phyloP scores from a whole-genome alignment of 179 eudicot genomes.

The Nepenthes alata region DNA sequence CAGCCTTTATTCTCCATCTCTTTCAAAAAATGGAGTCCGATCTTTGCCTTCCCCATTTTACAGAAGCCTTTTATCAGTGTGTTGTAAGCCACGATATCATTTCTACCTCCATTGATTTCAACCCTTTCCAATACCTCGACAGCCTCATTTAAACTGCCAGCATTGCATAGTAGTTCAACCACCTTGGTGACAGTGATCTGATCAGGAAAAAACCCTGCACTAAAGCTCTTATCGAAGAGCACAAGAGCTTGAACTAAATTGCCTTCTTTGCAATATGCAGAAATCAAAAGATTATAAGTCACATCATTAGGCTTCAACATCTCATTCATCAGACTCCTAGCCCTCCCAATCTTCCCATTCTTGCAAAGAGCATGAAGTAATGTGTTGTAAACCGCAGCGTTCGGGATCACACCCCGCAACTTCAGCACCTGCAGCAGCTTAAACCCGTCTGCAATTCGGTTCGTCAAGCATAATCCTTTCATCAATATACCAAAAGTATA shows the following conservation, averaged over 20 bases:
- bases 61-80: slow-evolving; percentile 66
- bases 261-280: slow-evolving; percentile 63
- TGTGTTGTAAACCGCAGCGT: slow-evolving; percentile 66
- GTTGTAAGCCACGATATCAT: slow-evolving; percentile 77
- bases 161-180: slow-evolving; percentile 47
- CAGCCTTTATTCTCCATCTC: slow-evolving; percentile 82
- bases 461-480: slow-evolving; percentile 89
- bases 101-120: slow-evolving; percentile 41
- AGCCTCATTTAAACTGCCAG: slow-evolving; percentile 55
- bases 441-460: slow-evolving; percentile 77
- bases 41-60: slow-evolving; percentile 43
- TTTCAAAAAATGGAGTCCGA: slow-evolving; percentile 42
- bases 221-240: slow-evolving; percentile 58
- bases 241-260: slow-evolving; percentile 72
- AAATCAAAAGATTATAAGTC: slow-evolving; percentile 59
- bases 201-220: slow-evolving; percentile 57
- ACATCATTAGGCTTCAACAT: slow-evolving; percentile 55
- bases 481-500: slow-evolving; percentile 86
- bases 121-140: slow-evolving; percentile 64
- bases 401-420: slow-evolving; percentile 36
- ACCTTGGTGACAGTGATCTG: slow-evolving; percentile 60
- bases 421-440: slow-evolving; percentile 76
- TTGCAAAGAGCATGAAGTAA: slow-evolving; percentile 73
- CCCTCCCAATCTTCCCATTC: slow-evolving; percentile 85
- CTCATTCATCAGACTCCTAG: slow-evolving; percentile 87